phyloP scores from a whole-genome alignment of 2,329 filamentous ascomycete species.

The Septoria linicola region DNA sequence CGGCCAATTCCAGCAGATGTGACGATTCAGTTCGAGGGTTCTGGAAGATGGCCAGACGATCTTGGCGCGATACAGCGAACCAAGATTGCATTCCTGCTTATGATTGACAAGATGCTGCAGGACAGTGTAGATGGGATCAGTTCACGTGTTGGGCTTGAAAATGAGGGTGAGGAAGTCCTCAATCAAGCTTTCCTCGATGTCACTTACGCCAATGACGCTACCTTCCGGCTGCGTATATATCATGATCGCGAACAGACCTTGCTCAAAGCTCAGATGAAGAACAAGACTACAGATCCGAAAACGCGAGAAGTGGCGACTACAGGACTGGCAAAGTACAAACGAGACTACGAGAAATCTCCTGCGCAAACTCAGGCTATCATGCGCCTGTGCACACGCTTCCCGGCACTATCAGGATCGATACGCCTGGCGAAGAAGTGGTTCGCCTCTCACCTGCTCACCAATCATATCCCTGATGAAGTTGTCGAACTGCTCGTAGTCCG shows the following conservation, averaged over 20 bases:
- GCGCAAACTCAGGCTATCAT: conserved; percentile 79
- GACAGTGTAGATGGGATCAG: conserved; percentile 60
- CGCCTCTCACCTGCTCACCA: conserved; percentile 72
- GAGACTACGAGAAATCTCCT: conserved; percentile 69
- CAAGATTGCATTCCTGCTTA: conserved; percentile 81
- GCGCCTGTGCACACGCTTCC: conserved; percentile 76
- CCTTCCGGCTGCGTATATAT: conserved; percentile 83
- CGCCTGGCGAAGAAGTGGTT: conserved; percentile 90
- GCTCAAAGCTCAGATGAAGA: conserved; percentile 73
- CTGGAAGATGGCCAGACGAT: conserved; percentile 90
- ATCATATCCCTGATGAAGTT: conserved; percentile 74
- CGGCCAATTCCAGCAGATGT: conserved; percentile 67
- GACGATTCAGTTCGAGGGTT: conserved; percentile 88
- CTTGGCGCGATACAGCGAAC: conserved; percentile 86
- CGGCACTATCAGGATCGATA: conserved; percentile 76
- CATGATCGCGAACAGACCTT: conserved; percentile 83
- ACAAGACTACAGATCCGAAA: conserved; percentile 65
- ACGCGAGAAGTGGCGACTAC: conserved; percentile 67
- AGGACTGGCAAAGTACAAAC: conserved; percentile 69
- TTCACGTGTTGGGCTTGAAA: conserved; percentile 77
- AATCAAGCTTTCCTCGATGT: conserved; percentile 85
- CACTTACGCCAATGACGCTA: conserved; percentile 66
- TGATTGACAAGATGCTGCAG: conserved; percentile 70
- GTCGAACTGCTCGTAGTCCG: conserved; percentile 79
- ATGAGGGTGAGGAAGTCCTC: conserved; percentile 63